Percentiles rank a stretch among this genome's conserved stretches.
Evolutionary conservation across 2,329 filamentous ascomycete genomes (phyloP).

Genomic region (Tolypocladium paradoxum): DNA sequence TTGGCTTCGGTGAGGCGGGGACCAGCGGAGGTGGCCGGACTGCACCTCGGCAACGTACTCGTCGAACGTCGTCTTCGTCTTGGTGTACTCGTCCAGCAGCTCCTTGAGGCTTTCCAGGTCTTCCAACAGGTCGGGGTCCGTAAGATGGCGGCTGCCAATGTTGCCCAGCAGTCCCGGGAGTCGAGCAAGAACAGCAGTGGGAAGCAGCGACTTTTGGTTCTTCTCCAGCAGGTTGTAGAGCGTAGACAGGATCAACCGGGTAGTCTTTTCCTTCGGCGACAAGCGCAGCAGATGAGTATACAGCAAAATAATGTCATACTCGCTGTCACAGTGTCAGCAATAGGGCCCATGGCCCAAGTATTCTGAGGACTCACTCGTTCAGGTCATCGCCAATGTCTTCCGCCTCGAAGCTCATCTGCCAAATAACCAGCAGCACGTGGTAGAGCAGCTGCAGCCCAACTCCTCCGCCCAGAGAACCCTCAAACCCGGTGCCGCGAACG

Average conservation of each 20-base stretch:
- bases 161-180: constrained; percentile 60
- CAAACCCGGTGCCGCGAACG: constrained; percentile 49
- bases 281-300: constrained; percentile 87
- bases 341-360: neutral
- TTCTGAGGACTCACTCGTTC: constrained; percentile 57
- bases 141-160: constrained; percentile 49
- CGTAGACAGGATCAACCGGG: constrained; percentile 78
- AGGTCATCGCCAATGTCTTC: constrained; percentile 62
- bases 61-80: constrained; percentile 68
- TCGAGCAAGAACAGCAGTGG: constrained; percentile 75
- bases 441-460: constrained; percentile 90
- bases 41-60: constrained; percentile 83
- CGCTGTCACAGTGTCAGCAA: constrained; percentile 38
- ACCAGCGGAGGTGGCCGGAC: constrained; percentile 84
- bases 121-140: constrained; percentile 53
- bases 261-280: constrained; percentile 97
- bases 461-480: constrained; percentile 59
- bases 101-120: constrained; percentile 51
- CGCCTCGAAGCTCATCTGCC: constrained; percentile 95
- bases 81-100: constrained; percentile 55
- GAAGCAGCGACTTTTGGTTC: constrained; percentile 64
- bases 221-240: constrained; percentile 71
- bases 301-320: constrained; percentile 83
- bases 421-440: constrained; percentile 83
- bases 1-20: constrained; percentile 75